Evolutionary conservation across 176 grass and related monocot species (phyloP), one percentile per base, ranked within the genome.

Genomic region (Melocanna baccifera): DNA sequence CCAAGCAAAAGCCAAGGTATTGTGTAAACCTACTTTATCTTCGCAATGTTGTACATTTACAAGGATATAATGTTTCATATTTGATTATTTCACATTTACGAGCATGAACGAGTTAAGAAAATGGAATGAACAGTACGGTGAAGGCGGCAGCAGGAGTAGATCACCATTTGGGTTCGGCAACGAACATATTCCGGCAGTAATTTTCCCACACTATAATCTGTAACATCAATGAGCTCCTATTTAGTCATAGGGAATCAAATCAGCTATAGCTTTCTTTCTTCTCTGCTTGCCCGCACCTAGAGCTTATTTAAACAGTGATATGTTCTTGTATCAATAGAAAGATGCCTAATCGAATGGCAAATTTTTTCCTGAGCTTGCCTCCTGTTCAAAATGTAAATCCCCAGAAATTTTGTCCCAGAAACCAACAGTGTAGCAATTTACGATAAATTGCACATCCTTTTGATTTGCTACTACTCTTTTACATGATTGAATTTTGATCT

Each of bases 81-180:
- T 32, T 62, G 62, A 26, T 30, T 62, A 51, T 89, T 87, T 77
- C n/a, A n/a, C n/a, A n/a, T n/a, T n/a, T 0, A 91, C 85, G 16
- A 97, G 85, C 82, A 97, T 94, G 95, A 94, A 93, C 50, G 92
- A 94, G 79, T 74, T 97, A 67, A 87, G 95, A 62, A 92, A 93
- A 83, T 97, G 95, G 95, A 97, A 97, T 55, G 92, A 94, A 20
- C 92, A 93, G 78, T 97, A 94, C 45, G 95, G 95, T 7, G 95
- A 97, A 81, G 91, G 87, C 32, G 95, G 95, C 61, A 94, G 86
- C 86, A 90, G 94, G 55, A 87, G 67, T 42, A 88, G 61, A 77
- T 92, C 92, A 18, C 92, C 88, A 46, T 97, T 97, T 29, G 92
- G 92, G 40, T 97, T 97, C 25, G 83, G 90, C 57, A 89, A 39